Evolutionary conservation across 805 yeast species (phyloP).

Genomic region (Millerozyma miso): DNA sequence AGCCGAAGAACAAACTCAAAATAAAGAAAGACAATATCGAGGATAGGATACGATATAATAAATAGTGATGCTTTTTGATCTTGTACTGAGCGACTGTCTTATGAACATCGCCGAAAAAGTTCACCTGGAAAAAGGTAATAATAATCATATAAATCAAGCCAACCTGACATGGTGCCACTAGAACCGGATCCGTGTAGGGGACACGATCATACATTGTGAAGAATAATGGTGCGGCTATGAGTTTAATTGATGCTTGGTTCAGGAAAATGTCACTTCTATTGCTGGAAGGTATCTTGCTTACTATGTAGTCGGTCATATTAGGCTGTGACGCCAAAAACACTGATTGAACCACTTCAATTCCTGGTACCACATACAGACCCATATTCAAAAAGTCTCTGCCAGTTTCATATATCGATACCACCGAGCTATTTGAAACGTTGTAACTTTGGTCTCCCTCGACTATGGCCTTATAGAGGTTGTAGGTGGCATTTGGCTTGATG

Average conservation of each 20-base stretch:
- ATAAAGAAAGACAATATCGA: constrained; percentile 54
- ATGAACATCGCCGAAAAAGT: constrained; percentile 55
- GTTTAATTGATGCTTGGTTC: constrained; percentile 11
- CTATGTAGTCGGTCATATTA: constrained; percentile 18
- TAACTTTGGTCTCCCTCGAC: constrained; percentile 24
- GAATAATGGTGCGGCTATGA: constrained; percentile 29
- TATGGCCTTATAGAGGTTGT: constrained; percentile 37
- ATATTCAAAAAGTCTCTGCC: constrained; percentile 59
- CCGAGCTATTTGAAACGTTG: constrained; percentile 23
- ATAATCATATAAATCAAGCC: constrained; percentile 72
- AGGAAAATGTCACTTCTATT: constrained; percentile 12
- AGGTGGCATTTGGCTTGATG: constrained; percentile 46
- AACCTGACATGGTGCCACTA: constrained; percentile 67
- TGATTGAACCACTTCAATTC: constrained; percentile 33
- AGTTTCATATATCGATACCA: constrained; percentile 51
- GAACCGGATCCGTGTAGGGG: constrained; percentile 48
- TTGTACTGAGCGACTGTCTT: constrained; percentile 40
- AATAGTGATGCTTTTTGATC: constrained; percentile 40
- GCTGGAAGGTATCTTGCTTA: constrained; percentile 6
- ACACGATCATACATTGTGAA: constrained; percentile 41
- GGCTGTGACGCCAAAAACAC: constrained; percentile 23
- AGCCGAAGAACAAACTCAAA: constrained; percentile 53
- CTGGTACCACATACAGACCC: constrained; percentile 37
- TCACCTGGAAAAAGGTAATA: constrained; percentile 67
- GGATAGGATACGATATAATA: constrained; percentile 48